phyloP scores from a whole-genome alignment of 768 basidiomycete genomes.

The Mrakia blollopis region DNA sequence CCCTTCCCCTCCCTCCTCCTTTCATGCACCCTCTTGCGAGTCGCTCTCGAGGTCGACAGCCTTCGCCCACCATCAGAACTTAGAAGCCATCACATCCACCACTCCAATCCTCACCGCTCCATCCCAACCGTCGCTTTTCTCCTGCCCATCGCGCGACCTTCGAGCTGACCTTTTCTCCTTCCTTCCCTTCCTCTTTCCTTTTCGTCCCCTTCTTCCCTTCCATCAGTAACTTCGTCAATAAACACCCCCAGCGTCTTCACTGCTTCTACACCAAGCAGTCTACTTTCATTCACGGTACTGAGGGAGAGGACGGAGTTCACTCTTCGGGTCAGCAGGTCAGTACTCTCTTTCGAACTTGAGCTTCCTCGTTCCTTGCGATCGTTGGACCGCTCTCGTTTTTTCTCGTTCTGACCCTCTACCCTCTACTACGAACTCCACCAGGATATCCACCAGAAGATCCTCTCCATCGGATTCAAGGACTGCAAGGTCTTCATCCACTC shows the following conservation, averaged over 20 bases:
- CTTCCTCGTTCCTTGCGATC: not conserved
- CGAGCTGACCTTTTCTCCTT: not conserved
- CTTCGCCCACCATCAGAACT: too few species aligned
- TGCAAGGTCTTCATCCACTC: constrained; percentile 99
- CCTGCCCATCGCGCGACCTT: not conserved
- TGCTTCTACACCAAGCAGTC: constrained; percentile 98
- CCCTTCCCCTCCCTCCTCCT: too few species aligned
- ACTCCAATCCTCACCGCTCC: not conserved
- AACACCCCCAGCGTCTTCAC: constrained; percentile 91
- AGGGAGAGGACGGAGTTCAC: constrained; percentile 86
- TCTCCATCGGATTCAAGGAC: constrained; percentile 85
- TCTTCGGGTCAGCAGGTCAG: constrained; percentile 89
- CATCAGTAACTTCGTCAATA: constrained; percentile 82
- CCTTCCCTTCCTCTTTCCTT: not conserved
- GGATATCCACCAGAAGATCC: constrained; percentile 97
- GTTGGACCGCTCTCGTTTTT: too few species aligned
- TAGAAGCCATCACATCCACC: too few species aligned
- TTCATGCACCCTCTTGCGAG: too few species aligned
- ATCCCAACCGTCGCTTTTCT: not conserved
- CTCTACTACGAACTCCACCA: constrained; percentile 42
- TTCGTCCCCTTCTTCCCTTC: not conserved
- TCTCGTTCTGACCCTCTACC: not conserved
- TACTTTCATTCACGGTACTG: constrained; percentile 93
- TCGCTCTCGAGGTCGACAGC: too few species aligned
- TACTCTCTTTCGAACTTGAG: constrained; percentile 32